These are phyloP conservation scores for Aspergillus ellipticus DNA, from an alignment of 495 filamentous ascomycete species.

Conservation along the genomic window DNA sequence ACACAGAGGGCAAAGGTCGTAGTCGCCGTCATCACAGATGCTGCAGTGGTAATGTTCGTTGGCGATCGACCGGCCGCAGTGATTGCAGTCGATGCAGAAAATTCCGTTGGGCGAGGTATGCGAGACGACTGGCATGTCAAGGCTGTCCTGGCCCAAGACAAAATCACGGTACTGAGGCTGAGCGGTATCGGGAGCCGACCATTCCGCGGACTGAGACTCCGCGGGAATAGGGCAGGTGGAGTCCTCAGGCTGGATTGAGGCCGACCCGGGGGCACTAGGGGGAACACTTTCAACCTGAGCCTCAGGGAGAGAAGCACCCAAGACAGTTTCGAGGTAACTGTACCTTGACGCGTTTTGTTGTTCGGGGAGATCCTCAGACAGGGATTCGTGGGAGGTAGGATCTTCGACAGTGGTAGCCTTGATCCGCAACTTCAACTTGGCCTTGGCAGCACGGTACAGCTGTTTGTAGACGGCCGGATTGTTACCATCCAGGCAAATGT, in stretches of 20 bases:
- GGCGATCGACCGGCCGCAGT: conserved; percentile 71
- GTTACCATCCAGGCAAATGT: conserved; percentile 70
- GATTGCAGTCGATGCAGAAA: conserved; percentile 85
- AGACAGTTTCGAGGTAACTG: conserved; percentile 44
- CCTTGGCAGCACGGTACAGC: conserved; percentile 93
- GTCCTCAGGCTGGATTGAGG: conserved; percentile 8
- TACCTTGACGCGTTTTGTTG: conserved; percentile 24
- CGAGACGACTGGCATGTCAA: conserved; percentile 27
- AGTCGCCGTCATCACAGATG: conserved; percentile 89
- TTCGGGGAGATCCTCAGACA: conserved; percentile 3
- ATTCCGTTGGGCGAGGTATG: conserved; percentile 31
- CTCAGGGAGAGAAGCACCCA: conserved; percentile 32
- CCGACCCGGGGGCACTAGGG: conserved; percentile 5
- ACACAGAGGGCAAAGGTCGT: conserved; percentile 83
- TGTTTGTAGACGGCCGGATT: conserved; percentile 91
- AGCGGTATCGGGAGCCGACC: conserved; percentile 5
- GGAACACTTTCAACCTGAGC: conserved; percentile 13
- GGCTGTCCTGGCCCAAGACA: conserved; percentile 26
- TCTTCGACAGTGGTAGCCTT: conserved; percentile 54
- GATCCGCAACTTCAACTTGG: conserved; percentile 95
- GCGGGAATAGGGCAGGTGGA: conserved; percentile 4
- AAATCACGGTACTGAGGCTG: conserved; percentile 30
- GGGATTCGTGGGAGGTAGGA: conserved; percentile 10
- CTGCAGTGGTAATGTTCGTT: conserved; percentile 92
- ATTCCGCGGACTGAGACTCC: conserved; percentile 5